A percentile compares a stretch with the other conserved stretches of the same genome.
Evolutionary conservation across 2,329 filamentous ascomycete genomes (phyloP).

Genomic region (Sporothrix curviconia): DNA sequence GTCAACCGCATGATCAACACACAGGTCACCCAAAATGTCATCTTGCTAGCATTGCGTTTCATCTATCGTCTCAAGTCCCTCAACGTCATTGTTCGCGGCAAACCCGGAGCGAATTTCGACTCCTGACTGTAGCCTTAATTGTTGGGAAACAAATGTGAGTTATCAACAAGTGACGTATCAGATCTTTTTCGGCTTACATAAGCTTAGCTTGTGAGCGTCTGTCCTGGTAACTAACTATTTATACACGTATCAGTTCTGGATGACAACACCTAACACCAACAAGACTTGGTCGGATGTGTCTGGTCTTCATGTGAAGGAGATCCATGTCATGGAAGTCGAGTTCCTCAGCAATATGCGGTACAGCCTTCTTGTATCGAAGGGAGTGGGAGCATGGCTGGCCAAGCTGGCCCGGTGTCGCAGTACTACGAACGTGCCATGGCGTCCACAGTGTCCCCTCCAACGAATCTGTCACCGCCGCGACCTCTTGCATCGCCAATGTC

Average conservation of each 20-base stretch:
- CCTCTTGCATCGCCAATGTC: conserved; percentile 38
- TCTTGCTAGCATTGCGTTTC: conserved; percentile 82
- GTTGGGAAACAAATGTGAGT: conserved; percentile 91
- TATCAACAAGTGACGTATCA: too few species aligned
- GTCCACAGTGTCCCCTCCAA: conserved; percentile 25
- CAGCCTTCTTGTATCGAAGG: conserved; percentile 76
- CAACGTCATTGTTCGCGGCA: conserved; percentile 83
- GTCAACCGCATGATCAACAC: conserved; percentile 87
- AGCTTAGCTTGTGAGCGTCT: too few species aligned
- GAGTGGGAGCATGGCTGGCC: conserved; percentile 85
- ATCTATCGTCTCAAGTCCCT: conserved; percentile 88
- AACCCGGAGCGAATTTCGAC: conserved; percentile 88
- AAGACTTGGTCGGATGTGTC: conserved; percentile 99
- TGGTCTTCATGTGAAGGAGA: conserved; percentile 85
- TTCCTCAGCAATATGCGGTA: conserved; percentile 98
- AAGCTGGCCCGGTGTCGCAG: conserved; percentile 73
- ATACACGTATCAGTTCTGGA: conserved; percentile 60
- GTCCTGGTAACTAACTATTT: conserved; percentile 19
- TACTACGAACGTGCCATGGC: conserved; percentile 66
- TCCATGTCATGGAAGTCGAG: conserved; percentile 99
- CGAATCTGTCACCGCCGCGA: conserved; percentile 30
- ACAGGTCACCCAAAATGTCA: conserved; percentile 93
- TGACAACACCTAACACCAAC: conserved; percentile 98
- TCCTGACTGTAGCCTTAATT: conserved; percentile 93
- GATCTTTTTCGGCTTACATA: background rate